phyloP scores from a whole-genome alignment of 768 basidiomycete species.

The Mycena kentingensis region DNA sequence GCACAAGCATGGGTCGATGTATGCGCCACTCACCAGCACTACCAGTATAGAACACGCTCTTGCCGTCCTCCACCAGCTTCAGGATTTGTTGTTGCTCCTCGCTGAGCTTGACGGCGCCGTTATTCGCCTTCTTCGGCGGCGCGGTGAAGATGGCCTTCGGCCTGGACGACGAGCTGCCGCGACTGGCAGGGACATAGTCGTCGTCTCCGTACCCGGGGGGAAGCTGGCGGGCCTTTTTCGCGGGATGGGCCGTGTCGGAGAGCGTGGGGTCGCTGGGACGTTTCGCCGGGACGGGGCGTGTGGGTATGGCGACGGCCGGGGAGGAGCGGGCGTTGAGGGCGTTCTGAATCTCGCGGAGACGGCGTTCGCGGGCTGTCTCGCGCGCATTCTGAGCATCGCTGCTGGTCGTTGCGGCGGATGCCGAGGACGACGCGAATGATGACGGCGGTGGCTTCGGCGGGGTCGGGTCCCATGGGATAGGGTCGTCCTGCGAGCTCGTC shows the following conservation, averaged over 20 bases:
- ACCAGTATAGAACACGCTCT: conserved; percentile 94
- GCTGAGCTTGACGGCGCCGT: conserved; percentile 65
- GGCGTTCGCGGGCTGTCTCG: conserved; percentile 25
- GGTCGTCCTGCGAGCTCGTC: conserved; percentile 1
- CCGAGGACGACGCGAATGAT: conserved; percentile 11
- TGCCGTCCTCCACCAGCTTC: conserved; percentile 67
- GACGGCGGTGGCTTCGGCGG: neutral
- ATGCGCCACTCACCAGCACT: conserved; percentile 75
- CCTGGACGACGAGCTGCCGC: conserved; percentile 20
- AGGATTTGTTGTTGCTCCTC: conserved; percentile 85
- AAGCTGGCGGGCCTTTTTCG: conserved; percentile 60
- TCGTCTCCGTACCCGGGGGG: conserved; percentile 52
- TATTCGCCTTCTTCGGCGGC: conserved; percentile 30
- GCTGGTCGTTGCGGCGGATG: conserved; percentile 23
- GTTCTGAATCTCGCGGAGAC: conserved; percentile 61
- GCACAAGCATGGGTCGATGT: neutral
- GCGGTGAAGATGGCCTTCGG: conserved; percentile 13
- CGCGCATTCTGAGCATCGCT: conserved; percentile 31
- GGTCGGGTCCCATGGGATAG: neutral
- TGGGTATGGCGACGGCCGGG: conserved; percentile 27
- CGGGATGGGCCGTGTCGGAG: conserved; percentile 28
- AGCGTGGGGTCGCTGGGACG: conserved; percentile 34
- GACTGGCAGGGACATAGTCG: conserved; percentile 38
- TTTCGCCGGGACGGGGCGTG: conserved; percentile 37
- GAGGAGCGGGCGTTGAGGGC: conserved; percentile 41